Conservation (phyloP, 1,284 basidiomycete species). For the Ganoderma multipileum region DNA sequence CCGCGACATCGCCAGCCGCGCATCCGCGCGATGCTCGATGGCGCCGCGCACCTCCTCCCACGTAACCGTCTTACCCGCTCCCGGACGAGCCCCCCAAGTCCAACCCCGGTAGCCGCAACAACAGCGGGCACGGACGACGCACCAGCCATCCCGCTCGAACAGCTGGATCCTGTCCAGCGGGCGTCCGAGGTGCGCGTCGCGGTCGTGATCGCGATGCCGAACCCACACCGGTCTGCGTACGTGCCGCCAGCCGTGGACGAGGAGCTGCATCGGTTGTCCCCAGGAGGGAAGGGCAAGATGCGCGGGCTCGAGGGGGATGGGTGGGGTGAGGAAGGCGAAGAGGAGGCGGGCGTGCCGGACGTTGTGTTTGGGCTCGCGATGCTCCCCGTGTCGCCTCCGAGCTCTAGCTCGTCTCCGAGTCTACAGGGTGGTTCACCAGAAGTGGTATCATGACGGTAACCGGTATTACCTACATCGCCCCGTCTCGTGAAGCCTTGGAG, state of each 20-base stretch:
- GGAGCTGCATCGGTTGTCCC: constrained; percentile 6
- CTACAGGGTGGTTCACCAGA: neutral
- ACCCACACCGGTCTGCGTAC: constrained; percentile 39
- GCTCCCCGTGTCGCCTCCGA: constrained; percentile 28
- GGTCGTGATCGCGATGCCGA: constrained; percentile 70
- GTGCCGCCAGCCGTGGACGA: constrained; percentile 18
- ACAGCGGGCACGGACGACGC: constrained; percentile 9
- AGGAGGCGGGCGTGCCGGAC: constrained; percentile 51
- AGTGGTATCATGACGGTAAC: neutral
- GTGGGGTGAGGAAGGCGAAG: constrained; percentile 39
- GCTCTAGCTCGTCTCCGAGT: neutral
- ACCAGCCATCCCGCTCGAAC: constrained; percentile 19
- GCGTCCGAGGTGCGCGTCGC: constrained; percentile 52
- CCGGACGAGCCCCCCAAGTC: neutral
- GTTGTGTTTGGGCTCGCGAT: constrained; percentile 52
- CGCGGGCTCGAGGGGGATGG: constrained; percentile 30
- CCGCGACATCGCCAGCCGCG: constrained; percentile 5
- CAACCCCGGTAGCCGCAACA: constrained; percentile 5
- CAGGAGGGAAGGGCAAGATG: constrained; percentile 40
- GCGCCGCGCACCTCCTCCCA: constrained; percentile 21
- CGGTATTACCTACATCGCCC: neutral
- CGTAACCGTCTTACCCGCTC: constrained; percentile 28
- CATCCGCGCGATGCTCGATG: constrained; percentile 22
- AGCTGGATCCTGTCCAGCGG: constrained; percentile 26
- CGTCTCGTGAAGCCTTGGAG: neutral